Evolutionary conservation across 805 yeast species (phyloP), one percentile per base, ranked within the genome.

Genomic region (Sungouiozyma ichnusensis): DNA sequence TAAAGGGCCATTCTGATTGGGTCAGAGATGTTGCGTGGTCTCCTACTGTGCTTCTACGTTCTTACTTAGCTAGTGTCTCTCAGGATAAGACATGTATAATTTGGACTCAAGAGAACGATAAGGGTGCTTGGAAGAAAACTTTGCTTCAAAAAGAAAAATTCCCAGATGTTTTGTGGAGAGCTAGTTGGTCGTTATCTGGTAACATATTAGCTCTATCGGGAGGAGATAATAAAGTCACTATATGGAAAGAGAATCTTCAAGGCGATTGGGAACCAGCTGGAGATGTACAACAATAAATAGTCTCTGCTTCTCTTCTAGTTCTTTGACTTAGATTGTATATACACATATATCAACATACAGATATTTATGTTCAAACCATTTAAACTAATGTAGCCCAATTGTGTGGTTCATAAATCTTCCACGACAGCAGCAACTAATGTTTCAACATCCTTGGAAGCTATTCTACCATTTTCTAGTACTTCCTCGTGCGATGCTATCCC

Each of bases 231-330:
- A 86, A 84, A 66, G 90, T 92, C 36, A 86, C 95, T 27, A 73
- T 92, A 62, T 92, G 97, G 97, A 88, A 87, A 66, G 98, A 92
- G 66, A 85, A 81, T 58, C 71, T 88, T 50, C 79, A 79, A 55
- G 97, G 97, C 41, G 78, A 79, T 55, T 90, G 98, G 98, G 97
- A 90, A 66, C 72, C 85, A 43, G 96, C 96, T n/a, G 97, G 97
- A 41, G 94, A 81, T 57, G 92, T 92, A 50, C 88, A 84, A 55
- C 94, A 86, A 64, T 85, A 69, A 57, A 35, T 31, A 24, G 31
- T 34, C 6, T n/a, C 18, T 19, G n/a, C n/a, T 11, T 27, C 14
- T 27, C 14, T 9, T 11, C 15, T 33, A 33, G 16, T 11, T 33
- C 15, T 33, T n/a, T n/a, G n/a, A n/a, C n/a, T n/a, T n/a, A n/a